These are phyloP conservation scores for Endothia cerciana DNA, from an alignment of 2,329 filamentous ascomycete species.

Conservation along the genomic window DNA sequence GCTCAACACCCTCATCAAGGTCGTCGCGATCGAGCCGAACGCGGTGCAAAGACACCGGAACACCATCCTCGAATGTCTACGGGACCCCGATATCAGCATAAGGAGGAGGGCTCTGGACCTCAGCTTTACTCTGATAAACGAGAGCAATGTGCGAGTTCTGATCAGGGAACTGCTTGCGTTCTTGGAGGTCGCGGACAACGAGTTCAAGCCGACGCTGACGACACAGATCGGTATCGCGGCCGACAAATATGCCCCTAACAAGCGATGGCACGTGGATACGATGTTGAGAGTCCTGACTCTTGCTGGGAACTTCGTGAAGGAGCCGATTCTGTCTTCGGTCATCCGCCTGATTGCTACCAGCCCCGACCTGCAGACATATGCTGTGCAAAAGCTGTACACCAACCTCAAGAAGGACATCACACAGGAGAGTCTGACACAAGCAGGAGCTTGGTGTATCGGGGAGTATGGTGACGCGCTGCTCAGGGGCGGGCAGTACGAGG, in stretches of 20 bases:
- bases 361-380: constrained; percentile 92
- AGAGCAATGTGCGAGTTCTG: constrained; percentile 90
- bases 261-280: constrained; percentile 97
- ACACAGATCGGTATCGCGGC: constrained; percentile 97
- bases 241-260: constrained; percentile 93
- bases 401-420: constrained; percentile 95
- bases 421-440: constrained; percentile 91
- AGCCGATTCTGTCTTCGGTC: constrained; percentile 96
- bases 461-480: constrained; percentile 94
- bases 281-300: constrained; percentile 93
- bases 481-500: constrained; percentile 87
- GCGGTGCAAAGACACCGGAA: constrained; percentile 96
- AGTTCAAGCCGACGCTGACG: constrained; percentile 99
- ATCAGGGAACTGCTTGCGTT: constrained; percentile 94
- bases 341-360: constrained; percentile 94
- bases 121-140: constrained; percentile 97
- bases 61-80: constrained; percentile 93
- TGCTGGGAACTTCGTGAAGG: constrained; percentile 95
- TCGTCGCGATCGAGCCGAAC: constrained; percentile 96
- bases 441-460: constrained; percentile 95
- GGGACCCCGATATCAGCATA: constrained; percentile 98
- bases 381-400: constrained; percentile 90
- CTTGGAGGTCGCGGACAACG: constrained; percentile 94
- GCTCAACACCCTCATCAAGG: constrained; percentile 95
- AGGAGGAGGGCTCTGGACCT: constrained; percentile 92